Percentiles rank a stretch among this genome's conserved stretches.
Evolutionary conservation across 2,329 filamentous ascomycete species (phyloP).

Genomic region (Epichloe aotearoae): DNA sequence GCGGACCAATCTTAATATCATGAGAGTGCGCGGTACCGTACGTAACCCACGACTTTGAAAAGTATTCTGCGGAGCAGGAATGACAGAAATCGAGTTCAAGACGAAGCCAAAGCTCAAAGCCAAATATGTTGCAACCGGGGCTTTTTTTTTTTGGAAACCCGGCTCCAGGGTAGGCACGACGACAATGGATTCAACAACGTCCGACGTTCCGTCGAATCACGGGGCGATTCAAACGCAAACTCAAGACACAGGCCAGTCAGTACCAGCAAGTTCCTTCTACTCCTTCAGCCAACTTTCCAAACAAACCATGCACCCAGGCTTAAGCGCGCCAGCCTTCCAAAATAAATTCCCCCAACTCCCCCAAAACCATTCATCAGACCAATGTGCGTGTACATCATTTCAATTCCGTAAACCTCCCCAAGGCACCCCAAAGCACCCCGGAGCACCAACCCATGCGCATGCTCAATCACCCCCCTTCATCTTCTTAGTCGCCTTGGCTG

Average conservation of each 20-base stretch:
- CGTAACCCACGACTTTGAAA: too few relatives aligned
- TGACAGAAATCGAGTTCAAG: too few relatives aligned
- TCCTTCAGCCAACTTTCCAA: background rate
- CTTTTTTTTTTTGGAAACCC: too few relatives aligned
- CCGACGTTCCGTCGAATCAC: background rate
- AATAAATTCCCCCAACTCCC: conserved; percentile 1
- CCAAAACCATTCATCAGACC: background rate
- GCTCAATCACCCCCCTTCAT: conserved; percentile 23
- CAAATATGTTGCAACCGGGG: background rate
- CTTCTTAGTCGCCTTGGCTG: conserved; percentile 64
- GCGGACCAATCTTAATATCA: too few relatives aligned
- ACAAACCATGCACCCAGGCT: background rate
- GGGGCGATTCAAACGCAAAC: background rate
- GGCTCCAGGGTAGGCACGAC: background rate
- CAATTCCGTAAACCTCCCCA: background rate
- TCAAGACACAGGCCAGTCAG: background rate
- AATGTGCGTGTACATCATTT: conserved; percentile 2
- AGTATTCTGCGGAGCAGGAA: too few relatives aligned
- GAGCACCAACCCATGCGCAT: background rate
- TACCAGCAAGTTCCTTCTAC: background rate
- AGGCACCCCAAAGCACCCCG: background rate
- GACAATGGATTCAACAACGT: background rate
- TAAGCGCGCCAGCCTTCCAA: conserved; percentile 1
- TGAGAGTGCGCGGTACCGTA: too few relatives aligned
- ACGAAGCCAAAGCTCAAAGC: background rate